Conservation (phyloP, 2,329 filamentous ascomycete genomes). For the Dothideomycetes sp. region DNA sequence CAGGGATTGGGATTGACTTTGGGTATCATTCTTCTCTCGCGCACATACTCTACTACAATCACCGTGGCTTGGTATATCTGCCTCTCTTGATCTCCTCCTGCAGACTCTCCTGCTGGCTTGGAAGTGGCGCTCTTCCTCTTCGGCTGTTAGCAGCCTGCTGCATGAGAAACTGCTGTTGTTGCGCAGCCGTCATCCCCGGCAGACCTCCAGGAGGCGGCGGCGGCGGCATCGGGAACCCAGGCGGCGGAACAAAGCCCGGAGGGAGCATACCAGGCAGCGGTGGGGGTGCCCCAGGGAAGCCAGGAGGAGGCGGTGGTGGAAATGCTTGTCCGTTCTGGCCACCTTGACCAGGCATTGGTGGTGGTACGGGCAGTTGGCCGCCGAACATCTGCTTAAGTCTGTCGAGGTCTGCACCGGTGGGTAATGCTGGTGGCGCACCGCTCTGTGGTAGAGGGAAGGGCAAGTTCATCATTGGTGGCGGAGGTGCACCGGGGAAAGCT, state of each 20-base stretch:
- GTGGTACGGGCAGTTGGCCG: slow-evolving; percentile 18
- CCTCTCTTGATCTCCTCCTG: slow-evolving; percentile 60
- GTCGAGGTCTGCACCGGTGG: slow-evolving; percentile 20
- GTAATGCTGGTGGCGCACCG: slow-evolving; percentile 12
- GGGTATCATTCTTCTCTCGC: not conserved
- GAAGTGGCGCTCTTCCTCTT: slow-evolving; percentile 58
- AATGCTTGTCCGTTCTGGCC: slow-evolving; percentile 8
- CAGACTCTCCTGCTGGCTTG: slow-evolving; percentile 74
- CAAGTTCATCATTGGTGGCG: slow-evolving; percentile 14
- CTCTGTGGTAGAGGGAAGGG: slow-evolving; percentile 13
- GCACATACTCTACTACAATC: not conserved
- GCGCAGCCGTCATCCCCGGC: slow-evolving; percentile 12
- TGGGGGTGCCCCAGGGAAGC: slow-evolving; percentile 10
- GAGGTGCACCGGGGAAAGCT: slow-evolving; percentile 22
- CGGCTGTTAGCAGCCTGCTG: slow-evolving; percentile 31
- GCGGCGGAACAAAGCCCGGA: slow-evolving; percentile 16
- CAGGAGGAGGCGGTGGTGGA: slow-evolving; percentile 20
- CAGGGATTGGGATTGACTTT: not conserved
- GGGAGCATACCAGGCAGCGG: slow-evolving; percentile 15
- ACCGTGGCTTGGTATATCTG: slow-evolving; percentile 34
- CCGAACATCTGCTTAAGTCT: slow-evolving; percentile 20
- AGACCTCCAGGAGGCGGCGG: slow-evolving; percentile 12
- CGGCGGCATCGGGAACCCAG: slow-evolving; percentile 15
- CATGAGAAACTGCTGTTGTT: slow-evolving; percentile 3
- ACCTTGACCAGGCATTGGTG: slow-evolving; percentile 13